Percentiles rank a stretch among this genome's conserved stretches.
Evolutionary conservation across 805 yeast species (phyloP).

Genomic region (Candida pseudofarinosa): DNA sequence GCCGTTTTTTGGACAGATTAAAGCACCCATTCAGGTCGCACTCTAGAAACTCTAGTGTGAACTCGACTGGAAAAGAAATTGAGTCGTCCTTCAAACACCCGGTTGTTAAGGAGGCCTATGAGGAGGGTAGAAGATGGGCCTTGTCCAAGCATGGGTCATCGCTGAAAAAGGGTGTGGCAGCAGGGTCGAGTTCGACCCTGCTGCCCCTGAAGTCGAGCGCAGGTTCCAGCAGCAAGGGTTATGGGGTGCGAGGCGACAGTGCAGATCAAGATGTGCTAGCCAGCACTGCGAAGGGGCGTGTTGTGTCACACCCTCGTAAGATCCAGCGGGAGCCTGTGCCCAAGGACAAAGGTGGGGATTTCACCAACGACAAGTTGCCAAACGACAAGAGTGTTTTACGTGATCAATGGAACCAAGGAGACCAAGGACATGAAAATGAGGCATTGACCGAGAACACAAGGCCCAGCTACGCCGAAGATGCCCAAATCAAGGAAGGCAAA

Average conservation of each 20-base stretch:
- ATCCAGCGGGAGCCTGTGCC: slow-evolving; percentile 25
- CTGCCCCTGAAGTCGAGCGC: background rate
- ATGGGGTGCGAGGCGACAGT: background rate
- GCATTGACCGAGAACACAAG: slow-evolving; percentile 16
- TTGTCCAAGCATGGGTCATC: background rate
- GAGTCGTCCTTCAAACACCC: background rate
- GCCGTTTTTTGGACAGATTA: slow-evolving; percentile 17
- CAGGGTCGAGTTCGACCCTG: background rate
- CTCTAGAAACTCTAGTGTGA: slow-evolving; percentile 1
- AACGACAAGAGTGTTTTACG: slow-evolving; percentile 19
- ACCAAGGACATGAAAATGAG: background rate
- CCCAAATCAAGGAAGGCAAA: slow-evolving; percentile 21
- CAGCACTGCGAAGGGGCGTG: slow-evolving; percentile 20
- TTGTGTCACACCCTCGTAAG: slow-evolving; percentile 27
- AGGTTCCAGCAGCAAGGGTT: background rate
- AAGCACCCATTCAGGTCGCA: slow-evolving; percentile 18
- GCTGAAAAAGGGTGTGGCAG: background rate
- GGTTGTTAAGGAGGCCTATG: background rate
- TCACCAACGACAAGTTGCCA: slow-evolving; percentile 28
- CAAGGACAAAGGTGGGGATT: slow-evolving; percentile 29
- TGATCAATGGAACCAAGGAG: slow-evolving; percentile 1
- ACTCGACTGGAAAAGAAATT: background rate
- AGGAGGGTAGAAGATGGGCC: background rate
- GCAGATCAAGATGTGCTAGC: background rate
- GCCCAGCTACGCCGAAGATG: slow-evolving; percentile 28